Base-by-base conservation (phyloP, 139 green algal species). In the Nannochloris sp. region DNA sequence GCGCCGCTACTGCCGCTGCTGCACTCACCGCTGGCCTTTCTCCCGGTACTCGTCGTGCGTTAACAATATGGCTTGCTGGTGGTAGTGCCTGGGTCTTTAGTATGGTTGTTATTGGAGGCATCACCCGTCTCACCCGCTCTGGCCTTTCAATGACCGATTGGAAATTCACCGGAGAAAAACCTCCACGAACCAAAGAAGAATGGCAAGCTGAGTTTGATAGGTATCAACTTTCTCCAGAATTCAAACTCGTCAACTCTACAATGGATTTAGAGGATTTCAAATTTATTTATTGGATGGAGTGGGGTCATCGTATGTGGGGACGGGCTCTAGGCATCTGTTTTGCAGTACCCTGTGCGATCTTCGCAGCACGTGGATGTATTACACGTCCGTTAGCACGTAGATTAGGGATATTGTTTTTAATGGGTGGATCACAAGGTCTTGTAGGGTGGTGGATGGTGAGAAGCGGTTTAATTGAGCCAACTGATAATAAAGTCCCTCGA, bases 241-340 rank as follows among this genome's bases (percentile, higher is more conserved):
- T 85, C 74, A 71, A 80, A 39, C 81, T 73, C 54, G 80, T 97
- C 19, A 95, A 97, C 74, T 69, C 53, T 29, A 66, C 81, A 69
- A 98, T 98, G 89, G 86, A 45, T 7, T 64, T 99, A 23, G 85
- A 96, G 0, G 94, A 99, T 62, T 99, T 98, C 82, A 98, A 99
- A 75, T 96, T 96, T 81, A 99, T 99, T 42, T 99, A 94, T 77
- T 97, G 86, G 84, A 96, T 97, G 92, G 95, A 99, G 85, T 99
- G 92, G 65, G 88, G 65, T 15, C 95, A 99, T 76, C 77, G 92
- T 72, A 96, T 96, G 91, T 95, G 84, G 87, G 90, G 90, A 8
- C 65, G 85, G 3, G 71, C 46, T 0, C 72, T 95, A 30, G 82
- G 92, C 7, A 15, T 96, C 2, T 74, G 82, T 12, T 97, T 98